Base-by-base conservation (phyloP, 306 rosid species). In the Fagus crenata region DNA sequence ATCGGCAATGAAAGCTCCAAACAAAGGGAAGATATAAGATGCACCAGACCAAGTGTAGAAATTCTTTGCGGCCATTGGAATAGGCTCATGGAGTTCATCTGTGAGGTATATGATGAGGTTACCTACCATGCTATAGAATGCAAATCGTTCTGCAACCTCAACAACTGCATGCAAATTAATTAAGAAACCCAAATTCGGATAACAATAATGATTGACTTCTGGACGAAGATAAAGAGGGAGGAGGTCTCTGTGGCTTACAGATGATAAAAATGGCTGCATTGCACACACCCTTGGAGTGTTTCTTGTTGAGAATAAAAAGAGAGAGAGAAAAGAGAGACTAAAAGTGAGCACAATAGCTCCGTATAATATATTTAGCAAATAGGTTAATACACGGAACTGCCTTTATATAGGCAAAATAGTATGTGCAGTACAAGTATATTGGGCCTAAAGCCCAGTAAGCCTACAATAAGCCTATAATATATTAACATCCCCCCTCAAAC, bases 261-360 rank as follows among this genome's bases (percentile, higher is more conserved):
- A 85, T 85, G 75, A 87, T 31, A 73, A 87, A 87, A 81, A 87
- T 79, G 79, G 90, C 90, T 0, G 90, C 89, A 22, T 51, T 77
- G 89, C 90, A 87, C 12, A 89, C 89, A 39, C 90, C 90, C 9
- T 70, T 75, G 4, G 84, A 32, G 9, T 67, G 56, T 35, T 67
- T 41, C 28, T 22, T 22, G 28, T 22, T 22, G 28, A 22, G 28
- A 22, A 22, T 22, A 22, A 22, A 0, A 22, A 22, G 28, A 22
- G 28, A 22, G 28, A 22, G 28, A 22, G 28, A 22, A 22, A 22
- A 22, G 28, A 22, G 28, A 22, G 28, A 22, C 28, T 22, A 0
- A 22, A 22, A 22, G 28, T 22, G 28, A 22, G 28, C 28, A 22
- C 0, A 22, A 22, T 22, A 22, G 28, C 28, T 22, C 28, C 0